Conservation (phyloP, 768 basidiomycete genomes). For the Tremella yokohamensis region DNA sequence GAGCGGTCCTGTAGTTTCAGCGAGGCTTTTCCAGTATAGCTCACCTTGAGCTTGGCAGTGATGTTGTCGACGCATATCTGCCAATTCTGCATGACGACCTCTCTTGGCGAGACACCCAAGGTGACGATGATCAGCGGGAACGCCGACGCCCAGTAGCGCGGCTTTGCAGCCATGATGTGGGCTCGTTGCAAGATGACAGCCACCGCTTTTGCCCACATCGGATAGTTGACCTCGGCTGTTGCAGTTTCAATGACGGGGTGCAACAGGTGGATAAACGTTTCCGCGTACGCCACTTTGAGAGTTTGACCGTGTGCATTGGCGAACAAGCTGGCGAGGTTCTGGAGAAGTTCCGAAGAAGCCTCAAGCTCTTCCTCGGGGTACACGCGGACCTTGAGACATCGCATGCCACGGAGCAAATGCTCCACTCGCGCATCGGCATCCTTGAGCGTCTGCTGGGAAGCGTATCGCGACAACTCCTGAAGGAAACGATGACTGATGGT, state of each 20-base stretch:
- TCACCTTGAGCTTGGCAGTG: conserved; percentile 74
- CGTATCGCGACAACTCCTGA: conserved; percentile 69
- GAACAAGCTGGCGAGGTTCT: conserved; percentile 75
- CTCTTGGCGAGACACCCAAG: conserved; percentile 80
- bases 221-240: conserved; percentile 92
- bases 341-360: conserved; percentile 86
- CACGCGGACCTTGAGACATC: conserved; percentile 80
- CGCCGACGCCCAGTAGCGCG: conserved; percentile 81
- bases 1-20: conserved; percentile 64
- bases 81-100: conserved; percentile 83
- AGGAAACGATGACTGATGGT: conserved; percentile 91
- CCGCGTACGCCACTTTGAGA: conserved; percentile 79
- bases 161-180: conserved; percentile 58
- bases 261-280: conserved; percentile 68
- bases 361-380: conserved; percentile 93
- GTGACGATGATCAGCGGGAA: conserved; percentile 79
- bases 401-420: conserved; percentile 74
- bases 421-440: conserved; percentile 79
- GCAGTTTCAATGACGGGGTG: conserved; percentile 93
- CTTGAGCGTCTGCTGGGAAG: conserved; percentile 68
- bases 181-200: conserved; percentile 62
- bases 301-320: conserved; percentile 76
- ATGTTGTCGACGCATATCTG: conserved; percentile 66
- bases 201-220: conserved; percentile 84
- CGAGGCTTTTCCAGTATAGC: conserved; percentile 11